A percentile compares a stretch with the other conserved stretches of the same genome.
Conservation (phyloP, 345 rosid species). For the Populus tremula region DNA sequence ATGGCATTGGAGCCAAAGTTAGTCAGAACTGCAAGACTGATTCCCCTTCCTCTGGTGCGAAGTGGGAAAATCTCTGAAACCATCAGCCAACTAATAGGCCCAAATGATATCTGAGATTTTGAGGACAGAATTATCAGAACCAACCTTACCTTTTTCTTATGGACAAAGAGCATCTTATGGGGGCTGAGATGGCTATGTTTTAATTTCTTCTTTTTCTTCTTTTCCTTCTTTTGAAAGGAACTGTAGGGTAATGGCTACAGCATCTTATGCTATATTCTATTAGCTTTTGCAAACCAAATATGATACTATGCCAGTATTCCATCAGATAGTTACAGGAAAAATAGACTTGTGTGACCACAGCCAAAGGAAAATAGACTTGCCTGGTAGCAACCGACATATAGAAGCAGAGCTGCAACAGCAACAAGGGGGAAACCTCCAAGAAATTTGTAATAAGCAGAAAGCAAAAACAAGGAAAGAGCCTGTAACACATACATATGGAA, state of each 20-base stretch:
- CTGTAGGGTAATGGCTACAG: background rate
- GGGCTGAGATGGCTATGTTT: background rate
- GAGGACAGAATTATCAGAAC: conserved; percentile 13
- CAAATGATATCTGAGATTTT: conserved; percentile 27
- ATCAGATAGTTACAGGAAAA: conserved; percentile 1
- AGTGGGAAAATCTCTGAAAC: conserved; percentile 35
- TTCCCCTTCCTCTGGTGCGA: conserved; percentile 34
- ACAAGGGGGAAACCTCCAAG: conserved; percentile 30
- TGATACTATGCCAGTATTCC: background rate
- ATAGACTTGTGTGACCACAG: background rate
- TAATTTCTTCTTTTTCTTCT: background rate
- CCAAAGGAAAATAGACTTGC: conserved; percentile 28
- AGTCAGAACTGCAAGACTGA: conserved; percentile 37
- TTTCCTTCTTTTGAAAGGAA: background rate
- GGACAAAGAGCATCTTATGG: background rate
- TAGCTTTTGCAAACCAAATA: background rate
- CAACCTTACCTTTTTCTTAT: background rate
- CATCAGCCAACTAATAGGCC: conserved; percentile 42
- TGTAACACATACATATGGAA: conserved; percentile 10
- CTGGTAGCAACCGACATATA: conserved; percentile 33
- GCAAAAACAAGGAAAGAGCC: conserved; percentile 31
- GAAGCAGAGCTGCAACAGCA: conserved; percentile 33
- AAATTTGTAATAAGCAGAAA: conserved; percentile 34
- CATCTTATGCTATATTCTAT: background rate
- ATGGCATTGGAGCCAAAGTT: conserved; percentile 37